phyloP scores from a whole-genome alignment of 2,329 filamentous ascomycete genomes.

The Phialophora tarda region DNA sequence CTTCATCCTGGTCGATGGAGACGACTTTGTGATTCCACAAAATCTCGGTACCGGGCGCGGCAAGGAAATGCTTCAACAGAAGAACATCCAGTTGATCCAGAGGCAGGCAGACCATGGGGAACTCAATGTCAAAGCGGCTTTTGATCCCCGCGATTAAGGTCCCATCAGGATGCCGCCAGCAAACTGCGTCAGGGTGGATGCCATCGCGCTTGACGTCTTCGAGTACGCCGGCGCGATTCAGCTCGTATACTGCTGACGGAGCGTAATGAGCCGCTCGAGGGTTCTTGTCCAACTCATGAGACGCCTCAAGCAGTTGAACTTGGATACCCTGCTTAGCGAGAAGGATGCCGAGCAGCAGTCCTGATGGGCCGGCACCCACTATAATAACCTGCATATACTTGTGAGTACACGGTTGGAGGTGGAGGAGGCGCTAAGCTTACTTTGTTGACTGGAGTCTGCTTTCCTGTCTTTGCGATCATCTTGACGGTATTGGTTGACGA shows the following conservation, averaged over 20 bases:
- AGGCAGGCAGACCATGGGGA: constrained; percentile 53
- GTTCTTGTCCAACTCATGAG: constrained; percentile 61
- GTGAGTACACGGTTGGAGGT: neutral
- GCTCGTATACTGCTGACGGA: constrained; percentile 62
- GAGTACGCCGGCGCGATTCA: constrained; percentile 65
- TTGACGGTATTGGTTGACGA: neutral
- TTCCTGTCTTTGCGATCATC: constrained; percentile 22
- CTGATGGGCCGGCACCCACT: constrained; percentile 46
- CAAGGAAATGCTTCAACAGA: constrained; percentile 48
- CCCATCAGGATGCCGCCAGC: constrained; percentile 53
- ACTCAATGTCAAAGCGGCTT: constrained; percentile 38
- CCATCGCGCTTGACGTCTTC: constrained; percentile 55
- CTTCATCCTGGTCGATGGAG: constrained; percentile 34
- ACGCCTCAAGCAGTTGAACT: constrained; percentile 58
- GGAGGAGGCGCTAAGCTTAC: constrained; percentile 4
- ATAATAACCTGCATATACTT: constrained; percentile 32
- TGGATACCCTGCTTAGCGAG: constrained; percentile 44
- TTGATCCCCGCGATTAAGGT: constrained; percentile 43
- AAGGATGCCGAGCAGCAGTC: constrained; percentile 43
- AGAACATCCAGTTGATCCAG: constrained; percentile 53
- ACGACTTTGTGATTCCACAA: constrained; percentile 54
- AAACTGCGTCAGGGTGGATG: constrained; percentile 51
- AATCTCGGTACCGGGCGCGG: constrained; percentile 45
- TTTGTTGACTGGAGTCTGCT: constrained; percentile 25
- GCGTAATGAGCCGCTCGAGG: constrained; percentile 69